Evolutionary conservation across 257 asterid genomes (phyloP), one percentile per base, ranked within the genome.

Genomic region (Eustoma russellianum): DNA sequence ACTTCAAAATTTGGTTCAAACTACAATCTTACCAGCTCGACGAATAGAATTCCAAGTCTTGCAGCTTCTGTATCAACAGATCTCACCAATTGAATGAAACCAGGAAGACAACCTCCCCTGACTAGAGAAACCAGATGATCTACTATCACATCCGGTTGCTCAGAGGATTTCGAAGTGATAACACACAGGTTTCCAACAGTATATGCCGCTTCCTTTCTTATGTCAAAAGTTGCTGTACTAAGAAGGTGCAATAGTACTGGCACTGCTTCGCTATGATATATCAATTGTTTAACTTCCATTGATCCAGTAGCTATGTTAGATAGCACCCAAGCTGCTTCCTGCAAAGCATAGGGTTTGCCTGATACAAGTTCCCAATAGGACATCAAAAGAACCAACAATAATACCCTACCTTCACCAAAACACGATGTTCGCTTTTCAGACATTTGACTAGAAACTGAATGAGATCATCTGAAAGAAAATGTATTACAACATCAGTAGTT

Each of bases 301-400:
- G 97, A 85, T 63, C 95, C 95, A 51, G 95, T 87, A 48, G 96
- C 95, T 61, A 91, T 55, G 28, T 91, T 91, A 16, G 98, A 91
- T 45, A 91, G 68, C 69, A 77, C 98, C 98, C 98, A 91, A 35
- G 98, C 82, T 55, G 96, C 83, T 79, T 91, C 96, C 98, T 88
- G 63, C 35, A 64, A 44, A 52, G n/a, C 55, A 8, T 33, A 15
- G 46, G 50, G 43, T 35, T 35, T 33, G 1, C 15, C 47, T 52
- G 17, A 44, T 19, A 49, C 38, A 33, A 16, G 41, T 33, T 17
- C 33, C 41, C 38, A 6, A 46, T 33, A 18, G 46, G 38, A 41
- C n/a, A 33, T 13, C 40, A 17, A 33, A 11, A 53, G 5, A 17
- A 56, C 10, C 12, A 45, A 48, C 12, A 38, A 33, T 53, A 50